Conservation (phyloP, 148 eudicot species). For the Amaranthus palmeri region DNA sequence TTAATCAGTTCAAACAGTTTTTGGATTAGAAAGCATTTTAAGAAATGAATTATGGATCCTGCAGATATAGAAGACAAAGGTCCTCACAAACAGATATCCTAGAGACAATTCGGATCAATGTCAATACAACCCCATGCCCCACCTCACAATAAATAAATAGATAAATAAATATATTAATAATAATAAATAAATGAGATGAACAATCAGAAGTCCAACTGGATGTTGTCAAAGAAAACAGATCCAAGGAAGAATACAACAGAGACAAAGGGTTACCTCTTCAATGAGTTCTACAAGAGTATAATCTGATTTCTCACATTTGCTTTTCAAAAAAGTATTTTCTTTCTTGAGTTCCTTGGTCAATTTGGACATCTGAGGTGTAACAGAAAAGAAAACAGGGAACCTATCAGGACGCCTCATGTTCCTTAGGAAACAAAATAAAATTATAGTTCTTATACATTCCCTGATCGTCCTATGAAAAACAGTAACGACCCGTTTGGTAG, state of each 20-base stretch:
- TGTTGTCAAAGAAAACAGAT: neutral
- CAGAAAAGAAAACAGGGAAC: constrained; percentile 15
- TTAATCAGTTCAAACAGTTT: neutral
- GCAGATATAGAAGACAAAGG: neutral
- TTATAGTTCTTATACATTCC: neutral
- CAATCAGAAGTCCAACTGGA: neutral
- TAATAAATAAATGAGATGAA: too few relatives aligned
- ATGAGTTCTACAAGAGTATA: constrained; percentile 79
- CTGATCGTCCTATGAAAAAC: neutral
- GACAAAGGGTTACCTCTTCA: constrained; percentile 61
- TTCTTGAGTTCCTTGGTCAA: constrained; percentile 77
- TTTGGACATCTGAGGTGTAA: constrained; percentile 67
- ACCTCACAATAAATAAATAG: neutral
- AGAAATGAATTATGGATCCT: neutral
- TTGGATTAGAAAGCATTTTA: neutral
- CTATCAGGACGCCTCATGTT: constrained; percentile 10
- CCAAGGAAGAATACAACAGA: neutral
- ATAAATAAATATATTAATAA: too few relatives aligned
- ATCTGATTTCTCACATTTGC: constrained; percentile 82
- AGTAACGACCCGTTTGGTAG: neutral
- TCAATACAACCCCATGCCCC: neutral
- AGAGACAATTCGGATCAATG: neutral
- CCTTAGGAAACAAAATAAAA: neutral
- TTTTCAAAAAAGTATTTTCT: constrained; percentile 84
- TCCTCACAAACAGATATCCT: neutral